Evolutionary conservation across 2,329 filamentous ascomycete species (phyloP), one percentile per base, ranked within the genome.

Genomic region (Trichoderma sp.): DNA sequence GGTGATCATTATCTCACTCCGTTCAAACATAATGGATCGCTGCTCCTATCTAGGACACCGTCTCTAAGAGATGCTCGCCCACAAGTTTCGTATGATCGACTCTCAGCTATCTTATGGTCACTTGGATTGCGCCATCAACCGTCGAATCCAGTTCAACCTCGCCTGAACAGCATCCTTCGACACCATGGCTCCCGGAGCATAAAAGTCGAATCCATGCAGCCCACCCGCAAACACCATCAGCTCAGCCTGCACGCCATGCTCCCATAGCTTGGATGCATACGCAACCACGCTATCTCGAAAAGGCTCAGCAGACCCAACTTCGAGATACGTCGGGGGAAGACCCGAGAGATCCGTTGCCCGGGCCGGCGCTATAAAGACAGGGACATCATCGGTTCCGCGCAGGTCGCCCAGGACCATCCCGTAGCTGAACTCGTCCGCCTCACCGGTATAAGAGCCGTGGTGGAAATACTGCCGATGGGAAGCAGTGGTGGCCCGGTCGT

Each of bases 231-330:
- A 41, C 19, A 50, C 45, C 45, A 50, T 19, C 44, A 60, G 3
- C 45, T 60, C 57, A 3, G 45, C 57, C 44, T 60, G 44, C 7
- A 39, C 45, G 2, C 57, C 45, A 60, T 60, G 45, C 19, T 48
- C 57, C 45, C 57, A 60, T 5, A 60, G 5, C 7, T 24, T 60
- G 6, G 44, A 60, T 19, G 57, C 45, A 60, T 50, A 50, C 4
- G 45, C 19, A 15, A 60, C 45, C 5, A 60, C 45, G 2, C n/a
- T 30, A 5, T 60, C 57, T 50, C 57, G 39, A 10, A 50, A 60
- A 0, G 57, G 57, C 19, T 60, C 57, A 10, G 57, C 57, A 2
- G 57, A 30, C 19, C 57, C 57, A 6, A 50, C 57, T 1, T 60
- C 57, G 57, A 60, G 14, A 28, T 50, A 60, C 7, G 57, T 41